Conservation (phyloP, 2,329 filamentous ascomycete genomes). For the Aspergillus proliferans region DNA sequence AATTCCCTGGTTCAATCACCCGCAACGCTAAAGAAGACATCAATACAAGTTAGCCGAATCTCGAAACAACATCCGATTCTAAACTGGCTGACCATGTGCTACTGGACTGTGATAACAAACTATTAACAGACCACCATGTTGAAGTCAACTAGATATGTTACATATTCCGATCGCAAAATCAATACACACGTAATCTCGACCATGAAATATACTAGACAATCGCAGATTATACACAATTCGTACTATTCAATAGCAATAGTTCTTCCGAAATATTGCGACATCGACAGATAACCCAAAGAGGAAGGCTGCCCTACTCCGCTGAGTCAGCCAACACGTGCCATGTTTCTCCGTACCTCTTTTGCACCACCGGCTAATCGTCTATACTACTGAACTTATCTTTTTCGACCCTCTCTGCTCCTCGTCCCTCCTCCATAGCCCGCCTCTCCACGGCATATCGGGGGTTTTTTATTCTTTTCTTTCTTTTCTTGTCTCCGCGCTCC, state of each 20-base stretch:
- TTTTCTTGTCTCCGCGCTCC: neutral
- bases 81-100: too few relatives aligned
- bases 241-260: neutral
- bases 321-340: conserved; percentile 2
- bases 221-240: neutral
- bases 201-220: neutral
- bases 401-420: conserved; percentile 14
- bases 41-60: too few relatives aligned
- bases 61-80: too few relatives aligned
- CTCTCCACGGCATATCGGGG: conserved; percentile 1
- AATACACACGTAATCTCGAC: neutral
- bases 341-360: conserved; percentile 2
- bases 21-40: too few relatives aligned
- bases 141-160: neutral
- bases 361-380: conserved; percentile 1
- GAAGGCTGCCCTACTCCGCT: conserved; percentile 18
- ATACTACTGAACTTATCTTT: conserved; percentile 1
- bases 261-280: neutral
- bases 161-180: neutral
- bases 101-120: too few relatives aligned
- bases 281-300: conserved; percentile 1
- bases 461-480: conserved; percentile 7
- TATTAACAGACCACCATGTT: too few relatives aligned
- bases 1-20: too few relatives aligned
- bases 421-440: conserved; percentile 7